Base-by-base conservation (phyloP, 768 basidiomycete genomes). In the Rhodotorula kratochvilovae region DNA sequence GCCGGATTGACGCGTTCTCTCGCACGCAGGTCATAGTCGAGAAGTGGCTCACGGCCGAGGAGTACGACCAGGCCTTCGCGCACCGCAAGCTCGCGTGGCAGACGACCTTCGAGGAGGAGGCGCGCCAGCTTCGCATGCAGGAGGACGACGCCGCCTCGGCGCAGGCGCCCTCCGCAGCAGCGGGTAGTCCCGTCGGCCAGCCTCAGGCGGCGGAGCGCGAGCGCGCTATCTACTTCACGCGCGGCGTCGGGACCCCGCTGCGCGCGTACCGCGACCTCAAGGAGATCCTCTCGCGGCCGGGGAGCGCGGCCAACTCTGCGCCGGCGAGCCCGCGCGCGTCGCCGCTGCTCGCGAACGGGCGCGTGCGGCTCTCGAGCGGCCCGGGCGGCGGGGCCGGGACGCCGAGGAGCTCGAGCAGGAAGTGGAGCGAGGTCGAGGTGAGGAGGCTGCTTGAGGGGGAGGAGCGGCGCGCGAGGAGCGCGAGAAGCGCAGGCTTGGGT, bases 31-130 rank as follows among this genome's bases (percentile, higher is more conserved):
- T 73, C 25, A 17, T 73, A 57, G 72, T 69, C 46, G 72, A 73
- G 46, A 21, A n/a, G 16, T 73, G 72, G 72, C 53, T 73, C 27
- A 67, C 65, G 15, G 15, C 55, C n/a, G 36, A 46, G 11, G 66
- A 73, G 42, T 70, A 64, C 42, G 15, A 19, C 16, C 13, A 31
- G 5, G 45, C 62, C 15, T 46, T 67, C 23, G 58, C 36, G 35
- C 19, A 45, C 12, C 55, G 72, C 45, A 69, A 64, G 43, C 53
- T 73, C 25, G 68, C 65, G 21, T 73, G 72, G 72, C 72, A 73
- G 39, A 42, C 51, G 5, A 46, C 55, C 0, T 61, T 39, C 42
- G 68, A 68, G 53, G 64, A 67, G 42, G 70, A 71, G 33, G 65
- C 61, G 56, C 31, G 53, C 21, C 63, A 72, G 39, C 58, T 11